A percentile compares a stretch with the other conserved stretches of the same genome.
phyloP scores from a whole-genome alignment of 495 filamentous ascomycete species.

The Alectoria sarmentosa region DNA sequence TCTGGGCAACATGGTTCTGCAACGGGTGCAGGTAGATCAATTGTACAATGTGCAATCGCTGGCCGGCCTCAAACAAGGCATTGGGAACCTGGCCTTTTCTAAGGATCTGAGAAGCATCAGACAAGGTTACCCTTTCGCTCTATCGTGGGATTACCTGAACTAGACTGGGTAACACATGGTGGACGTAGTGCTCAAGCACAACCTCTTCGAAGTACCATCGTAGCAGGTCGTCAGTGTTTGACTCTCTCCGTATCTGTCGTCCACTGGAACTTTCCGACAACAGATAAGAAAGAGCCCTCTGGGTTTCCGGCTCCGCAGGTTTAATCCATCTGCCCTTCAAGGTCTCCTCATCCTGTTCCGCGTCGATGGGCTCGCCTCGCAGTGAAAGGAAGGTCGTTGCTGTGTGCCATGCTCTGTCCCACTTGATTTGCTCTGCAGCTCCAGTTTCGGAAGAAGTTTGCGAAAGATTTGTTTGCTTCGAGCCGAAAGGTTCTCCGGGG shows the following conservation, averaged over 20 bases:
- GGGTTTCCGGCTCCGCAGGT: constrained; percentile 13
- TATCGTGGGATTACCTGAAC: constrained; percentile 31
- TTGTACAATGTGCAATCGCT: constrained; percentile 39
- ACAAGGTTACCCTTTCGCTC: background rate
- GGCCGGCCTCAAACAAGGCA: constrained; percentile 36
- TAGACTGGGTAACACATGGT: constrained; percentile 36
- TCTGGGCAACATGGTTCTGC: constrained; percentile 35
- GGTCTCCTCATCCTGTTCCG: constrained; percentile 15
- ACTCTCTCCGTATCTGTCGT: constrained; percentile 14
- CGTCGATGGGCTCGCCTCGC: constrained; percentile 33
- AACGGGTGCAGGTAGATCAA: constrained; percentile 43
- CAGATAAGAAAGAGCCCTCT: constrained; percentile 21
- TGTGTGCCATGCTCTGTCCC: constrained; percentile 62
- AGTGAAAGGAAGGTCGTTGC: constrained; percentile 57
- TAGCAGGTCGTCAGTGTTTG: constrained; percentile 33
- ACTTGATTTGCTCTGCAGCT: constrained; percentile 48
- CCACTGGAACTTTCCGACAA: constrained; percentile 17
- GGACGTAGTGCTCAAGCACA: constrained; percentile 44
- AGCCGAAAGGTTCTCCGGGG: constrained; percentile 27
- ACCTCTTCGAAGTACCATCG: constrained; percentile 50
- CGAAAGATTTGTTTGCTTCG: constrained; percentile 15
- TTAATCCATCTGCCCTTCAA: constrained; percentile 26
- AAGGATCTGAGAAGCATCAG: constrained; percentile 33
- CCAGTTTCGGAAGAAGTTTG: constrained; percentile 23
- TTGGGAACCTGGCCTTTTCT: constrained; percentile 25